Evolutionary conservation across 2,329 filamentous ascomycete genomes (phyloP).

Genomic region (Nemania sp.): DNA sequence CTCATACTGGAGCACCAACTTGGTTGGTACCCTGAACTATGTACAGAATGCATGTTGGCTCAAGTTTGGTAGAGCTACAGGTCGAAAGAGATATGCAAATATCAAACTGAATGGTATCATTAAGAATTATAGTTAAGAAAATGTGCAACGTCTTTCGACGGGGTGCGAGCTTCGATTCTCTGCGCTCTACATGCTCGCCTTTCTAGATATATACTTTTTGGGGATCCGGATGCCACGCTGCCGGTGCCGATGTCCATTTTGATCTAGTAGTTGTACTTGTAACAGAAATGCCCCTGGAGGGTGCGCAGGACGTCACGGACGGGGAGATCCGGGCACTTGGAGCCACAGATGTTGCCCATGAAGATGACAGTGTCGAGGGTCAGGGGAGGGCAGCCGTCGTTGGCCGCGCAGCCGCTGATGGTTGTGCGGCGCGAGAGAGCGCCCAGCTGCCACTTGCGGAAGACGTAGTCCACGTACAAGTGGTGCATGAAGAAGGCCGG

Average conservation of each 20-base stretch:
- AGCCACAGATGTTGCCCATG: conserved; percentile 34
- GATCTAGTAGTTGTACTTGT: conserved; percentile 39
- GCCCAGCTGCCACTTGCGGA: conserved; percentile 39
- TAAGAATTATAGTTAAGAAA: conserved; percentile 27
- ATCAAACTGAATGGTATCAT: conserved; percentile 26
- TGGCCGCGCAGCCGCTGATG: conserved; percentile 39
- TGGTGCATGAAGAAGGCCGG: conserved; percentile 45
- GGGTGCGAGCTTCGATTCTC: conserved; percentile 16
- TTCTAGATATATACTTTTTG: not conserved
- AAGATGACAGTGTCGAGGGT: conserved; percentile 39
- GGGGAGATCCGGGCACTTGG: conserved; percentile 37
- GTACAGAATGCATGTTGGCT: not conserved
- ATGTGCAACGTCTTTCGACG: conserved; percentile 2
- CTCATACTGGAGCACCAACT: not conserved
- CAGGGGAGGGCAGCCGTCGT: conserved; percentile 35
- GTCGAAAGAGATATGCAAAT: not conserved
- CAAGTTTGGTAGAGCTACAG: not conserved
- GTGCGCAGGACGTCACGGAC: conserved; percentile 38
- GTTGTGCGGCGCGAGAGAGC: conserved; percentile 32
- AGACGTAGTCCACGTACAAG: conserved; percentile 39
- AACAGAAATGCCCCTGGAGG: conserved; percentile 36
- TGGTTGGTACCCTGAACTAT: not conserved
- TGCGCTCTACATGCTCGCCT: conserved; percentile 12
- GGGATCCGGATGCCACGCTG: conserved; percentile 14
- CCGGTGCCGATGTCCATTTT: conserved; percentile 4